A percentile compares a stretch with the other conserved stretches of the same genome.
phyloP scores from a whole-genome alignment of 495 filamentous ascomycete species.

The Annulohypoxylon stygium region DNA sequence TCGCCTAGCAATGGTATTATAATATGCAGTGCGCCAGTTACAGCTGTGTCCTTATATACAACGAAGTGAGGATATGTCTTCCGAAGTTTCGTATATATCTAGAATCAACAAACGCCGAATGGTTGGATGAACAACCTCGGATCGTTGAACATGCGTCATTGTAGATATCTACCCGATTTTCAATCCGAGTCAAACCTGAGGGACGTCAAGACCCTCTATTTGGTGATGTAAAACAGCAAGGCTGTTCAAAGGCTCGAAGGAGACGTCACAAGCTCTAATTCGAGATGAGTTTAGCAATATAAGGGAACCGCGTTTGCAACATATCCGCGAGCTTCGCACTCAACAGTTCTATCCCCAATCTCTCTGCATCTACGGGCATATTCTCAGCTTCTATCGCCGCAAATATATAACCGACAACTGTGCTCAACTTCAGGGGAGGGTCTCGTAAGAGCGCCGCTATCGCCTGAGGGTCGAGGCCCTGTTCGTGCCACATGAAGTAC shows the following conservation, averaged over 20 bases:
- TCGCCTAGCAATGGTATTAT: neutral
- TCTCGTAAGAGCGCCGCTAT: conserved; percentile 67
- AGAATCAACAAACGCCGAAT: neutral
- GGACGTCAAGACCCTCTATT: neutral
- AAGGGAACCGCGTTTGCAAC: conserved; percentile 15
- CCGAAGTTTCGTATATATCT: neutral
- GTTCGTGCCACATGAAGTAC: conserved; percentile 71
- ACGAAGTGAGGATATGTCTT: neutral
- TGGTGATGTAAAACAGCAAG: neutral
- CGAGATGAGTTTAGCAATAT: conserved; percentile 4
- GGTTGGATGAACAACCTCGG: neutral
- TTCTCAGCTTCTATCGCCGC: conserved; percentile 56
- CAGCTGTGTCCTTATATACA: conserved; percentile 2
- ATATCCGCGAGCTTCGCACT: conserved; percentile 17
- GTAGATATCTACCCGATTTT: neutral
- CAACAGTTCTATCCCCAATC: conserved; percentile 54
- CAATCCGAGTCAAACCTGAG: neutral
- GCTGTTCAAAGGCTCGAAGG: neutral
- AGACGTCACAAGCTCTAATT: neutral
- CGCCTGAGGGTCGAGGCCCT: conserved; percentile 56
- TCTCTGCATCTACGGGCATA: conserved; percentile 54
- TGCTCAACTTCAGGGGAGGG: conserved; percentile 65
- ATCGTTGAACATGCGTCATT: neutral
- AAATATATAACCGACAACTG: conserved; percentile 67
- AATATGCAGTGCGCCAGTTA: neutral